Percentiles rank a stretch among this genome's conserved stretches.
These are phyloP conservation scores for Mortierella sp. DNA, from an alignment of 371 early-diverging fungal species.

Conservation along the genomic window DNA sequence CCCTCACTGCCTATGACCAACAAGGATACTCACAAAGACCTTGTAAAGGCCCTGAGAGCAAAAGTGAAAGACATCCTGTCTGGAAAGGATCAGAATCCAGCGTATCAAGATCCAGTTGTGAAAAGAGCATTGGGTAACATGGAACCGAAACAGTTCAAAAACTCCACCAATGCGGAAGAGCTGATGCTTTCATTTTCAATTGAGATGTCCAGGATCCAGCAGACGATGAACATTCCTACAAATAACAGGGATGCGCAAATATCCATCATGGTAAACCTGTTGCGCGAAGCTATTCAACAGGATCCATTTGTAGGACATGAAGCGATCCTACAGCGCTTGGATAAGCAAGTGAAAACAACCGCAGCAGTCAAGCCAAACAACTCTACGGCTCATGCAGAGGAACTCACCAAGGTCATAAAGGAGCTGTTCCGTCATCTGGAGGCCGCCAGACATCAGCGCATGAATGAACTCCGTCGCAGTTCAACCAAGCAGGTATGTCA, in stretches of 20 bases:
- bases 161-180: constrained; percentile 43
- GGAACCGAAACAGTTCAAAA: constrained; percentile 52
- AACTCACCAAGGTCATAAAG: constrained; percentile 38
- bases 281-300: constrained; percentile 45
- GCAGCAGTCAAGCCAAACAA: constrained; percentile 31
- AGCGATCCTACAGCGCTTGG: constrained; percentile 39
- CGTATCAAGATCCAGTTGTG: constrained; percentile 47
- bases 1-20: constrained; percentile 24
- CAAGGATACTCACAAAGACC: constrained; percentile 44
- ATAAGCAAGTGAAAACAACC: constrained; percentile 31
- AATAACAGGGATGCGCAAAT: constrained; percentile 44
- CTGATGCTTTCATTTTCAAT: constrained; percentile 41
- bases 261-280: constrained; percentile 36
- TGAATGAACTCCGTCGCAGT: constrained; percentile 41
- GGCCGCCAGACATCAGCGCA: constrained; percentile 26
- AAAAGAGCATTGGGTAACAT: constrained; percentile 32
- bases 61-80: constrained; percentile 41
- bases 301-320: constrained; percentile 44
- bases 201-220: constrained; percentile 49
- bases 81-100: constrained; percentile 31
- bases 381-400: constrained; percentile 33
- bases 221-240: constrained; percentile 33
- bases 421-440: constrained; percentile 39
- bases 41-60: constrained; percentile 33
- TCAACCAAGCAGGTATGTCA: constrained; percentile 35